Conservation (phyloP, 2,329 filamentous ascomycete genomes). For the Fusarium lateritium region DNA sequence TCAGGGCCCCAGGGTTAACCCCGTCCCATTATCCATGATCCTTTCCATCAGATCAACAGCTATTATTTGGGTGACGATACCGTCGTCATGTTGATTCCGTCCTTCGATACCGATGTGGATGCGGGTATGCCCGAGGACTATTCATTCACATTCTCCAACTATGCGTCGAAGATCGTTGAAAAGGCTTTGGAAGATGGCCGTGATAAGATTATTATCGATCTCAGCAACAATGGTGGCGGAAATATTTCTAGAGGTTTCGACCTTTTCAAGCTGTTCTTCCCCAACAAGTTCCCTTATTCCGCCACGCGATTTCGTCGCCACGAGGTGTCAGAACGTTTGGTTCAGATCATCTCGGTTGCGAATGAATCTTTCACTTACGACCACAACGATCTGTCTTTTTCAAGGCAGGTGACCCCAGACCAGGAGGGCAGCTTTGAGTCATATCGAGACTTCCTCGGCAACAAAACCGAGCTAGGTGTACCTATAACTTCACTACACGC, state of each 20-base stretch:
- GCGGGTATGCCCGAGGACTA: no score
- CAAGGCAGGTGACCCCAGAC: conserved; percentile 2
- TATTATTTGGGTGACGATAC: conserved; percentile 13
- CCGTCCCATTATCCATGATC: neutral
- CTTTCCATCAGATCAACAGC: conserved; percentile 5
- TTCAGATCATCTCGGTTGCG: neutral
- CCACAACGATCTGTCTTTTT: neutral
- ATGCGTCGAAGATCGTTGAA: neutral
- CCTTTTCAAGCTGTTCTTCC: conserved; percentile 62
- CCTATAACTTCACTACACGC: conserved; percentile 1
- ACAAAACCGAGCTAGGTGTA: neutral
- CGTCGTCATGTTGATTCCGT: conserved; percentile 1
- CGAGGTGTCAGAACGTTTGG: neutral
- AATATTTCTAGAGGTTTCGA: conserved; percentile 62
- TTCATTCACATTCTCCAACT: neutral
- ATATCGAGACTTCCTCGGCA: neutral
- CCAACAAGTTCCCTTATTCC: conserved; percentile 19
- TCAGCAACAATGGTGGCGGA: conserved; percentile 74
- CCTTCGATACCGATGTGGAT: neutral
- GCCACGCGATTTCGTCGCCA: conserved; percentile 4
- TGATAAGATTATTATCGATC: conserved; percentile 72
- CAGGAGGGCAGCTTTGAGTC: neutral
- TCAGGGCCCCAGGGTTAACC: conserved; percentile 7
- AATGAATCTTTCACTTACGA: neutral
- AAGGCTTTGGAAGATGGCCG: conserved; percentile 12